Evolutionary conservation across 2,329 filamentous ascomycete species (phyloP), one percentile per base, ranked within the genome.

Genomic region (Huntiella savannae): DNA sequence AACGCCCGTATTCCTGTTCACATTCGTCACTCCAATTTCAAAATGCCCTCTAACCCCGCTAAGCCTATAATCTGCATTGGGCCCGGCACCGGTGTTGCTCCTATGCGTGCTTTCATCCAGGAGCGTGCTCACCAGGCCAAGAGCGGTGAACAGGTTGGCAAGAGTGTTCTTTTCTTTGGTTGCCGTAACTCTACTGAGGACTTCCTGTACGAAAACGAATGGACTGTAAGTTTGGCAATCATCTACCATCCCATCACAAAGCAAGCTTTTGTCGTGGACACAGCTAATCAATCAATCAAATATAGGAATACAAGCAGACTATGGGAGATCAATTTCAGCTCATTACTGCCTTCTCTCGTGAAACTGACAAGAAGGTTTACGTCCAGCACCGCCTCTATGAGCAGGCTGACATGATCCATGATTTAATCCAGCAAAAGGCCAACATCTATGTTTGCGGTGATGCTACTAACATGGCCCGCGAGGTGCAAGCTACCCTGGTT

Each of bases 361-460:
- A 95, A 50, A 70, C 74, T 1, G 62, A 77, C 38, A 73, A 91
- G 62, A 98, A 98, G 66, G 83, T 98, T 34, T 98, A 98, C 59
- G 91, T 98, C 16, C 91, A 98, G 65, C 86, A 98, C 63, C 75
- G 82, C 51, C 71, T 98, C 50, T 80, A 82, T 64, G 84, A 96
- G 62, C 71, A 78, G 43, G 78, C 82, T 49, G 73, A 82, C 56
- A 77, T 94, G 56, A 72, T 98, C 64, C 88, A 93, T 63, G 78
- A 88, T 53, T 75, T 98, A 1, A 70, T 98, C 7, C 70, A 81
- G 54, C 70, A 86, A 62, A 82, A 87, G 61, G 91, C 85, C 4
- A 95, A 91, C 64, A 87, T 98, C 62, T 98, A 98, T 61, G 88
- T 98, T 49, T 98, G 92, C 57, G 91, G 91, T 65, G 91, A 98